Evolutionary conservation across 129 eudicot species (phyloP).

Genomic region (Tagetes erecta): DNA sequence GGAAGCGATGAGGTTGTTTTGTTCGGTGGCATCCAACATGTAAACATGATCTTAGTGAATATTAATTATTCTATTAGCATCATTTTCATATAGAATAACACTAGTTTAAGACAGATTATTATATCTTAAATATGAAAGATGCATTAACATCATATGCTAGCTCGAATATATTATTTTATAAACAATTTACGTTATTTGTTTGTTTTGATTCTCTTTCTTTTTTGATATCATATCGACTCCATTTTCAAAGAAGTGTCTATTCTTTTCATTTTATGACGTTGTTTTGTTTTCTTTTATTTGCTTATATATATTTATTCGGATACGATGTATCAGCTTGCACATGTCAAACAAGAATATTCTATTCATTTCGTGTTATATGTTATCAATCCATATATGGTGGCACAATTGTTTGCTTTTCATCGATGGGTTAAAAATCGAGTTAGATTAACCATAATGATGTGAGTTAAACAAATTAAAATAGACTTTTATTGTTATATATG

Average conservation of each 20-base stretch:
- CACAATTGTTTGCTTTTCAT: slow-evolving; percentile 7
- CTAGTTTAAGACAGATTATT: not conserved
- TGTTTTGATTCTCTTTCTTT: slow-evolving; percentile 19
- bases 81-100: slow-evolving; percentile 17
- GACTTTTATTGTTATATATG: no score
- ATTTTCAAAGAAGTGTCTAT: not conserved
- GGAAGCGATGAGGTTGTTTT: not conserved
- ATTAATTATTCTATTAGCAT: slow-evolving; percentile 23
- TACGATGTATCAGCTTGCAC: not conserved
- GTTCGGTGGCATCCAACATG: slow-evolving; percentile 30
- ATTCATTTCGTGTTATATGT: not conserved
- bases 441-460: not conserved
- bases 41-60: slow-evolving; percentile 13
- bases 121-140: slow-evolving; percentile 6
- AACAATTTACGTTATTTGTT: not conserved
- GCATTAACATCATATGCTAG: slow-evolving; percentile 29
- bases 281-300: not conserved
- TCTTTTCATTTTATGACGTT: not conserved
- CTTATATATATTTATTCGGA: not conserved
- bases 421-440: not conserved
- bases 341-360: not conserved
- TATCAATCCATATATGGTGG: not conserved
- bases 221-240: slow-evolving; percentile 14
- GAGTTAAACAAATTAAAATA: not conserved
- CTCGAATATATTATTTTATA: slow-evolving; percentile 7